Conservation (phyloP, 2,329 filamentous ascomycete species). For the Pezicula radicicola region DNA sequence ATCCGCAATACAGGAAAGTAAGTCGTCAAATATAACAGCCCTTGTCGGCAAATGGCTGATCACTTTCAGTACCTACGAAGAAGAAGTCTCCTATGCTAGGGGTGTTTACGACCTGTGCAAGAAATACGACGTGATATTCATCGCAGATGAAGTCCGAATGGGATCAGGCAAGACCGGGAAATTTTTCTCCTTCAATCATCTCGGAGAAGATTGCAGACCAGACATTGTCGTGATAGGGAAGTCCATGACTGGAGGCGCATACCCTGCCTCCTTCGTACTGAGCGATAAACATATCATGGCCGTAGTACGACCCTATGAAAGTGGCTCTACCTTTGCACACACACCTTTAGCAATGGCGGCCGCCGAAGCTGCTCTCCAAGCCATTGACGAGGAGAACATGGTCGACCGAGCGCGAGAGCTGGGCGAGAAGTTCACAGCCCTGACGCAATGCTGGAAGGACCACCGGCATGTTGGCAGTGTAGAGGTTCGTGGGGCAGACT, state of each 20-base stretch:
- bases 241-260: slow-evolving; percentile 8
- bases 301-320: background rate
- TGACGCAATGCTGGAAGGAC: no score
- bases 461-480: no score
- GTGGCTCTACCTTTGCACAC: slow-evolving; percentile 5
- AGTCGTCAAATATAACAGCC: background rate
- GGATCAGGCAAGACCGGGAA: slow-evolving; percentile 22
- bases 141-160: slow-evolving; percentile 22
- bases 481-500: background rate
- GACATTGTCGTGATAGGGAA: slow-evolving; percentile 20
- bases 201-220: slow-evolving; percentile 18
- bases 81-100: slow-evolving; percentile 1
- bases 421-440: no score
- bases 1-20: background rate
- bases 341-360: slow-evolving; percentile 4
- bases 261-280: slow-evolving; percentile 7
- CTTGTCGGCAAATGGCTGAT: background rate
- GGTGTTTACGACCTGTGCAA: slow-evolving; percentile 2
- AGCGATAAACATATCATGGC: slow-evolving; percentile 3
- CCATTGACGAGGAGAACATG: no score
- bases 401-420: no score
- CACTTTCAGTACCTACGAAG: background rate
- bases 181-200: slow-evolving; percentile 16
- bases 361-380: no score
- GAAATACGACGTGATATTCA: slow-evolving; percentile 10